These are phyloP conservation scores for Hortaea sp. DNA, from an alignment of 2,329 filamentous ascomycete species.

Conservation along the genomic window DNA sequence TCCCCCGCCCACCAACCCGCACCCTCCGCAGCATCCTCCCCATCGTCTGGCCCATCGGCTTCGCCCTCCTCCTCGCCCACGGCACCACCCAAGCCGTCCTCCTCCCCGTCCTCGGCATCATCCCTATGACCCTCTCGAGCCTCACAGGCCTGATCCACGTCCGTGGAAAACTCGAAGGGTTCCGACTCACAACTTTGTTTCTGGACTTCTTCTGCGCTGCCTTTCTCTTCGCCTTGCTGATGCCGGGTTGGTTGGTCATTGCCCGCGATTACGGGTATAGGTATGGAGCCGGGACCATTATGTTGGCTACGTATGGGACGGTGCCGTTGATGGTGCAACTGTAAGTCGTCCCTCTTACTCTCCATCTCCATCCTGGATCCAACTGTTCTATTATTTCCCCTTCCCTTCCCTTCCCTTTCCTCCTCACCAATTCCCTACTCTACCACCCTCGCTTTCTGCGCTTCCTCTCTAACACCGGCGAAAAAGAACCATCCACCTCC, in stretches of 20 bases:
- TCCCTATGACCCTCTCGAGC: conserved; percentile 12
- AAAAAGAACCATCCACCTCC: no score
- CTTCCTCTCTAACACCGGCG: no score
- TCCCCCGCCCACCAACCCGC: not conserved
- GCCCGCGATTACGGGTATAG: not conserved
- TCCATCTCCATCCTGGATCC: no score
- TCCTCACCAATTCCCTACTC: no score
- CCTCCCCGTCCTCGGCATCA: conserved; percentile 7
- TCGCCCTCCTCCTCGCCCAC: conserved; percentile 11
- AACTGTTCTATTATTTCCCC: no score
- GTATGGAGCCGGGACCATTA: not conserved
- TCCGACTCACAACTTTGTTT: not conserved
- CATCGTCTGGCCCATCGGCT: conserved; percentile 7
- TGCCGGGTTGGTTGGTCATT: conserved; percentile 8
- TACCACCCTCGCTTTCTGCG: no score
- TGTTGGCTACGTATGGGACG: conserved; percentile 10
- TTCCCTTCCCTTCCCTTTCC: no score
- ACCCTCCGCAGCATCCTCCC: conserved; percentile 1
- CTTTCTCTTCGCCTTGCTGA: conserved; percentile 7
- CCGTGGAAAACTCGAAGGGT: conserved; percentile 1
- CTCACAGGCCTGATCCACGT: conserved; percentile 5
- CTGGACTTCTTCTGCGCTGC: conserved; percentile 7
- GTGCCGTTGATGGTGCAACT: conserved; percentile 12
- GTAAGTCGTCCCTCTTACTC: conserved; percentile 1
- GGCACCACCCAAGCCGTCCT: conserved; percentile 3